Evolutionary conservation across 2,329 filamentous ascomycete genomes (phyloP), one percentile per base, ranked within the genome.

Genomic region (Aspergillus candidus): DNA sequence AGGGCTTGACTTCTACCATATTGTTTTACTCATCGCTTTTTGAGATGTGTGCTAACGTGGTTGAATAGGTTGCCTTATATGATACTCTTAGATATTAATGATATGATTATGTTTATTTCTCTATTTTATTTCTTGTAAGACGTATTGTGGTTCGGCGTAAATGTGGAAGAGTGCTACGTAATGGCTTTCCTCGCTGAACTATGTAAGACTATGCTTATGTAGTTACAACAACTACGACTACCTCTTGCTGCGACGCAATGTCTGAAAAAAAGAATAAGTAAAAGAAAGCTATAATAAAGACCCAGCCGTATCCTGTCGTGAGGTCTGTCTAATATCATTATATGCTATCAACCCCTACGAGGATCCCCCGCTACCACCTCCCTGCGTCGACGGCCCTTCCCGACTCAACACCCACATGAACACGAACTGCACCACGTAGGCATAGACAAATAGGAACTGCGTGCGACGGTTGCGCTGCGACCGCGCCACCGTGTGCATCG

Each of bases 401-500:
- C 76, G 70, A 51, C 71, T 85, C 50, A 87, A 67, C 60, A 82
- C 76, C 83, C 91, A 93, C 90, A 97, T 98, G 68, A 97, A 94
- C 44, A 90, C 73, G 55, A 97, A 79, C 72, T 98, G 93, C 44
- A 97, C 84, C 43, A 94, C 75, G 68, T 97, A 98, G 35, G 90
- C 91, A 70, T 98, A 96, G 55, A 90, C 77, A 67, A 94, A 94
- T 54, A 96, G 75, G 61, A 95, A 95, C 68, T 95, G 88, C 1
- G 89, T 95, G 51, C 90, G 77, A 63, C 88, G 82, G 68, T 86
- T 93, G 61, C 86, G 83, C 71, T 95, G 93, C 32, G 86, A 83
- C 50, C 90, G 80, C 22, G 88, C 88, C 48, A 94, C 86, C 3
- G 80, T 82, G 54, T 83, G 80, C 55, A 82, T 80, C 1, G 74